phyloP scores from a whole-genome alignment of 768 basidiomycete species.

The Cyathus striatus region DNA sequence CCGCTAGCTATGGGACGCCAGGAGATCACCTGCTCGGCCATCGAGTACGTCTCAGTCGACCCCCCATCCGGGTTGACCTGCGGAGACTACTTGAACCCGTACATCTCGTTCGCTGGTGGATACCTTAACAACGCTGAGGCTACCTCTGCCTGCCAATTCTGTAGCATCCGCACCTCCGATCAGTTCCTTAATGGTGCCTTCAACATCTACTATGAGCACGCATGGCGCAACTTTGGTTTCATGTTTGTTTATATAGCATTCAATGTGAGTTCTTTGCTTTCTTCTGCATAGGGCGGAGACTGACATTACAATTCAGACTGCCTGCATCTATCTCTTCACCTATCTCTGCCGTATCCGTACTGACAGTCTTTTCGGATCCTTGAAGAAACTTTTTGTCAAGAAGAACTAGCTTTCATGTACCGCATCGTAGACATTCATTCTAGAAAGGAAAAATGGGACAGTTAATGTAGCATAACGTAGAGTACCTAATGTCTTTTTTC shows the following conservation, averaged over 20 bases:
- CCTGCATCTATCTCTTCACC: slow-evolving; percentile 36
- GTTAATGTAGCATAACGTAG: too few species aligned
- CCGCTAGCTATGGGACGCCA: slow-evolving; percentile 34
- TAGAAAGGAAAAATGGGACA: too few species aligned
- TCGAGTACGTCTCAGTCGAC: slow-evolving; percentile 48
- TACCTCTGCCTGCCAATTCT: slow-evolving; percentile 51
- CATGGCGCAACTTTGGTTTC: slow-evolving; percentile 53
- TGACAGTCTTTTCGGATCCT: slow-evolving; percentile 20
- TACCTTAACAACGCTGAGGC: slow-evolving; percentile 54
- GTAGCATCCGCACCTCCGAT: slow-evolving; percentile 55
- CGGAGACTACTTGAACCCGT: slow-evolving; percentile 41
- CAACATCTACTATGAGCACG: slow-evolving; percentile 51
- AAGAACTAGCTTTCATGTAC: slow-evolving; percentile 12
- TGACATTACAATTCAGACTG: too few species aligned
- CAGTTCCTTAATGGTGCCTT: slow-evolving; percentile 44
- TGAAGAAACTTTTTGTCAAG: slow-evolving; percentile 12
- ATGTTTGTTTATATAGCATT: slow-evolving; percentile 41
- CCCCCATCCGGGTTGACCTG: slow-evolving; percentile 55
- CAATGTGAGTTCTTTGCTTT: slow-evolving; percentile 52
- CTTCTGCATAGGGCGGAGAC: too few species aligned
- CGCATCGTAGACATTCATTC: too few species aligned
- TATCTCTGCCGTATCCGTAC: slow-evolving; percentile 46
- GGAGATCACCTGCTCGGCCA: slow-evolving; percentile 39
- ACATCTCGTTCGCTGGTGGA: slow-evolving; percentile 46
- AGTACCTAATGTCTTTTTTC: too few species aligned